Conservation (phyloP, 805 yeast species). For the Wickerhamiella hasegawae region DNA sequence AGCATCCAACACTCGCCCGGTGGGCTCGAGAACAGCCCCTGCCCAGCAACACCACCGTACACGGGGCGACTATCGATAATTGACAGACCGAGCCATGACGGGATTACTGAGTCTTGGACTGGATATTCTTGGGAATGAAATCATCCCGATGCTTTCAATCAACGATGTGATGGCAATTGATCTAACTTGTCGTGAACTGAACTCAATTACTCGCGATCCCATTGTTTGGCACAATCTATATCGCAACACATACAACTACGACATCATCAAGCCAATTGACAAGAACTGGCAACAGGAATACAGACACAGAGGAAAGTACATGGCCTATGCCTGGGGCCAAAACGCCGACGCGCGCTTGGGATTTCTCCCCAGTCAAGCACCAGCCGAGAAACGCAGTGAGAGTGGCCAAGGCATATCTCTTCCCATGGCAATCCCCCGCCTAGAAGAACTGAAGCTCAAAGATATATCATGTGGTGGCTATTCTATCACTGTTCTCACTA, state of each 20-base stretch:
- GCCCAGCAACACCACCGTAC: no score
- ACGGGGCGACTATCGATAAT: no score
- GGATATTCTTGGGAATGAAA: conserved; percentile 9
- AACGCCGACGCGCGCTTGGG: conserved; percentile 33
- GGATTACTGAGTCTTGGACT: no score
- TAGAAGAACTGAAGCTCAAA: conserved; percentile 16
- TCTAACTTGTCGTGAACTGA: conserved; percentile 25
- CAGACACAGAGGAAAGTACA: conserved; percentile 25
- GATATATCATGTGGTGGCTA: conserved; percentile 52
- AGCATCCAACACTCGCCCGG: no score
- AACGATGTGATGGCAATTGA: conserved; percentile 29
- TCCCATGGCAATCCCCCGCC: conserved; percentile 8
- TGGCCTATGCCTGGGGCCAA: conserved; percentile 38
- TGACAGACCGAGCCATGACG: no score
- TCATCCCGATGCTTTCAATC: conserved; percentile 11
- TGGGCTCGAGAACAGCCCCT: no score
- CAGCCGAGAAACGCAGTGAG: conserved; percentile 4
- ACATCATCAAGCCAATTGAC: conserved; percentile 18
- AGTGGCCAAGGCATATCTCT: conserved; percentile 1
- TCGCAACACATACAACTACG: not conserved
- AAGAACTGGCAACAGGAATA: conserved; percentile 38
- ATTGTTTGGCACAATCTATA: conserved; percentile 29
- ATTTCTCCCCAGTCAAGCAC: conserved; percentile 19
- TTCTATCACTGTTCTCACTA: conserved; percentile 41
- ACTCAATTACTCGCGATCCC: conserved; percentile 24